phyloP scores from a whole-genome alignment of 208 protist species.

The Trypanosoma theileri region DNA sequence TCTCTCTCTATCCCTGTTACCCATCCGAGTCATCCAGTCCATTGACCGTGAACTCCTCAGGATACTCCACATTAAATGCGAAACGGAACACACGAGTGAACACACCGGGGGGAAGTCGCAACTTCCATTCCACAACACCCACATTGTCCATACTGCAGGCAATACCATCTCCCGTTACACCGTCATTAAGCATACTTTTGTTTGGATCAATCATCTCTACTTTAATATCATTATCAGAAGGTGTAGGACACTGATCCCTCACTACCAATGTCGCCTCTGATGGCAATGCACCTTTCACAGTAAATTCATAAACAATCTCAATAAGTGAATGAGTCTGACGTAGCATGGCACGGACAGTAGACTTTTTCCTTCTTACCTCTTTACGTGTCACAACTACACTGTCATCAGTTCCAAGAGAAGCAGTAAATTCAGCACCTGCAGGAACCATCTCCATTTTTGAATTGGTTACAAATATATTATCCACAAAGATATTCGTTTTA shows the following conservation, averaged over 20 bases:
- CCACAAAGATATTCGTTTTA: constrained; percentile 47
- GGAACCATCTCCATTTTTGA: constrained; percentile 42
- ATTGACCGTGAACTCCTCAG: constrained; percentile 25
- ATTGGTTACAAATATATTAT: constrained; percentile 46
- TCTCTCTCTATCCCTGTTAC: background rate
- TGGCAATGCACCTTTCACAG: constrained; percentile 18
- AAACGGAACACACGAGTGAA: constrained; percentile 37
- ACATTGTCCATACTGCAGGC: constrained; percentile 34
- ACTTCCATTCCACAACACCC: constrained; percentile 42
- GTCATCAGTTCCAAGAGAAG: constrained; percentile 50
- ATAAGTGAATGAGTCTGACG: background rate
- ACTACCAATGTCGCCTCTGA: constrained; percentile 41
- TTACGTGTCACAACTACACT: constrained; percentile 36
- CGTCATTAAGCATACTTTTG: constrained; percentile 12
- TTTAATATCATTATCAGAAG: constrained; percentile 35
- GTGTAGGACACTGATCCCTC: constrained; percentile 54
- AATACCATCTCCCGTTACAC: constrained; percentile 24
- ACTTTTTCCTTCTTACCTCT: constrained; percentile 12
- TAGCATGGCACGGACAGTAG: constrained; percentile 12
- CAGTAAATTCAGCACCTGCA: constrained; percentile 45
- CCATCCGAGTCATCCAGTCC: constrained; percentile 23
- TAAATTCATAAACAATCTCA: constrained; percentile 29
- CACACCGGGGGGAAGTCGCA: constrained; percentile 30
- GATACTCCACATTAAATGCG: constrained; percentile 36
- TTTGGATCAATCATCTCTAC: constrained; percentile 32